phyloP scores from a whole-genome alignment of 306 rosid species.

The Sesbania bispinosa region DNA sequence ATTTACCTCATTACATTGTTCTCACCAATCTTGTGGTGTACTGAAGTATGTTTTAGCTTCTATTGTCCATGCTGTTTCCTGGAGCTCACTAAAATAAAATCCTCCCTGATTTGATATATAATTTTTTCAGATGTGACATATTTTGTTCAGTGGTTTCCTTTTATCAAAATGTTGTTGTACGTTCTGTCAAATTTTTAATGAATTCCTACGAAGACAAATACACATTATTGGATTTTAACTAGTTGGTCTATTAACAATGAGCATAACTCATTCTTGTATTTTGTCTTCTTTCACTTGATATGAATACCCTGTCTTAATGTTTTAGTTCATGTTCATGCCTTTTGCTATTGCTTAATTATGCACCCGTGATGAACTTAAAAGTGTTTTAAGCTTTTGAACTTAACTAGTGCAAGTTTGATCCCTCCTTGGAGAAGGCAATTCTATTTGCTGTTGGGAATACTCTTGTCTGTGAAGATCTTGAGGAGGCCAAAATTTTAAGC shows the following conservation, averaged over 20 bases:
- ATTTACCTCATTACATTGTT: neutral
- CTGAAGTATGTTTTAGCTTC: neutral
- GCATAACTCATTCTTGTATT: neutral
- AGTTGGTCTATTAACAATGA: neutral
- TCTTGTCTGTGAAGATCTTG: constrained; percentile 93
- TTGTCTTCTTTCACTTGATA: neutral
- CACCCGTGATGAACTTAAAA: constrained; percentile 8
- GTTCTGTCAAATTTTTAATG: neutral
- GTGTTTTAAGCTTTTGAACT: constrained; percentile 46
- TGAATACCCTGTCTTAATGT: neutral
- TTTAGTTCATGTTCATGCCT: constrained; percentile 3
- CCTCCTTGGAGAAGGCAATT: constrained; percentile 93
- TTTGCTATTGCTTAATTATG: constrained; percentile 2
- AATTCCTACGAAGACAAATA: neutral
- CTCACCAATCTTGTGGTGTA: neutral
- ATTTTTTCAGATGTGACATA: neutral
- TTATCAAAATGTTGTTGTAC: neutral
- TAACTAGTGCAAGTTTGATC: constrained; percentile 83
- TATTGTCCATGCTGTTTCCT: constrained; percentile 9
- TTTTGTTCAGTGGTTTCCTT: constrained; percentile 11
- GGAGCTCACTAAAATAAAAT: neutral
- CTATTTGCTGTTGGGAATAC: constrained; percentile 95
- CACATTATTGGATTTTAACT: neutral
- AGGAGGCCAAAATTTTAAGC: constrained; percentile 90
- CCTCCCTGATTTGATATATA: neutral